These are phyloP conservation scores for Botryosphaeria dothidea DNA, from an alignment of 2,329 filamentous ascomycete genomes.

Conservation along the genomic window DNA sequence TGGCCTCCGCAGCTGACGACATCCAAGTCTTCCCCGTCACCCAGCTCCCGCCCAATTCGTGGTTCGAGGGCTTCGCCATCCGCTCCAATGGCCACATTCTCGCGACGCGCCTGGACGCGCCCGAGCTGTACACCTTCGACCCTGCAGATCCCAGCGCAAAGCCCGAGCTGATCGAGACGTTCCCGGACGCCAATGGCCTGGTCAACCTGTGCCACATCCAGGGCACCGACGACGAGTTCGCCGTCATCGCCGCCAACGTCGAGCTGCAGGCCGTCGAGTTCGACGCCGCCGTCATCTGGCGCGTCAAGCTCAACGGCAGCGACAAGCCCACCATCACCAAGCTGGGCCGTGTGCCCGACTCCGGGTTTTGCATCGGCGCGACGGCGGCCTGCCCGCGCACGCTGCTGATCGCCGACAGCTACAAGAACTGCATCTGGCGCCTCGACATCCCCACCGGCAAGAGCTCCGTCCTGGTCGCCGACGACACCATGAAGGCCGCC, in stretches of 20 bases:
- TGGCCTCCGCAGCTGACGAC: not conserved
- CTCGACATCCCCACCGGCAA: constrained; percentile 7
- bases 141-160: not conserved
- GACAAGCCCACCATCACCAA: not conserved
- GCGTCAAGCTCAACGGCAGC: not conserved
- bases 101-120: constrained; percentile 14
- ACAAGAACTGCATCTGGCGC: constrained; percentile 18
- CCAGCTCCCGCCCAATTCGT: constrained; percentile 15
- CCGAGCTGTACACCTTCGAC: constrained; percentile 19
- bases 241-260: constrained; percentile 13
- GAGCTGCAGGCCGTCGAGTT: constrained; percentile 12
- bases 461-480: constrained; percentile 4
- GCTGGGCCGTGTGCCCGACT: constrained; percentile 14
- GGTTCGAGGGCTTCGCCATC: constrained; percentile 15
- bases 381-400: not conserved
- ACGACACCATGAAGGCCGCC: constrained; percentile 17
- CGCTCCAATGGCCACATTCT: constrained; percentile 18
- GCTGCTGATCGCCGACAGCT: constrained; percentile 15
- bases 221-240: constrained; percentile 8
- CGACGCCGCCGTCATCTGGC: constrained; percentile 12
- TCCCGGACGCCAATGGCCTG: constrained; percentile 17
- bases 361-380: constrained; percentile 14
- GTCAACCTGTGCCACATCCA: constrained; percentile 12
- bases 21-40: constrained; percentile 9
- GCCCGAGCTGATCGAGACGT: constrained; percentile 12